phyloP scores from a whole-genome alignment of 257 asterid species.

The Capsicum baccatum region DNA sequence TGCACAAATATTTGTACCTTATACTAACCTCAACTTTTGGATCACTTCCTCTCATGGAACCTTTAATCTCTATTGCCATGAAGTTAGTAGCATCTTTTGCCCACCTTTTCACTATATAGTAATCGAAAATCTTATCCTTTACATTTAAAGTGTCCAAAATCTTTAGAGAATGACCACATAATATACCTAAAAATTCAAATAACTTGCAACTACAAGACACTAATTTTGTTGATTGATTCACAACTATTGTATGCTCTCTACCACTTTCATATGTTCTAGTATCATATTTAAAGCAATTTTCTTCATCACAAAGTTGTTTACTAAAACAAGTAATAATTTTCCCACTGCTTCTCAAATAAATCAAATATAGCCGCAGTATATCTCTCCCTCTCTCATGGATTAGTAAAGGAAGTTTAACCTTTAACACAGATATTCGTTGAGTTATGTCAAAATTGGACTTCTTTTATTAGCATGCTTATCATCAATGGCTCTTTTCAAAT shows the following conservation, averaged over 20 bases:
- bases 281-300: too few species aligned
- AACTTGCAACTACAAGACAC: neutral
- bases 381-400: too few species aligned
- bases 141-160: neutral
- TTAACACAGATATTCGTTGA: neutral
- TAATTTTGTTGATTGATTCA: neutral
- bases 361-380: too few species aligned
- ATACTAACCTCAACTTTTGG: neutral
- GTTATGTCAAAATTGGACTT: neutral
- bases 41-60: neutral
- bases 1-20: too few species aligned
- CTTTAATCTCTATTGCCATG: too few species aligned
- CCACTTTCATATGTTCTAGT: neutral
- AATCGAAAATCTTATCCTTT: neutral
- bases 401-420: too few species aligned
- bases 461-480: neutral
- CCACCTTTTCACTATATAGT: neutral
- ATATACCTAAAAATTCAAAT: neutral
- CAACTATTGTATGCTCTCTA: neutral
- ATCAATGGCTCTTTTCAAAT: neutral
- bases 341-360: too few species aligned
- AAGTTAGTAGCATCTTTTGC: neutral
- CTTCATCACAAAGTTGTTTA: too few species aligned
- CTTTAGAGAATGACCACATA: neutral
- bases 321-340: too few species aligned